Evolutionary conservation across 176 grass and related monocot species (phyloP).

Genomic region (Carex cristatella): DNA sequence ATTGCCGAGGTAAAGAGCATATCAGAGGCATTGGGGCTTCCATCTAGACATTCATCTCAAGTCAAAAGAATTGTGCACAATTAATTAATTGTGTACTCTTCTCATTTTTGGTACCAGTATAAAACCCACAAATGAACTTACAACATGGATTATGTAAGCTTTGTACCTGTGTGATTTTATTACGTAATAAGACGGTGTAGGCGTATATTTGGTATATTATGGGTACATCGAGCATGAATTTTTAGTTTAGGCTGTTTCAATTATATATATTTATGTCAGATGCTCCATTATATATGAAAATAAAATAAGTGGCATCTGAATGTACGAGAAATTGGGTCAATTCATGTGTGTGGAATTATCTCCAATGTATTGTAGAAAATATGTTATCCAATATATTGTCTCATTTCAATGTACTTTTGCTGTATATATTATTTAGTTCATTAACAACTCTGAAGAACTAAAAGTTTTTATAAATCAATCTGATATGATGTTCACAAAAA

Average conservation of each 20-base stretch:
- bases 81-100: background rate
- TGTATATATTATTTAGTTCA: background rate
- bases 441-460: background rate
- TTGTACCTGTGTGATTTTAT: background rate
- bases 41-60: slow-evolving; percentile 23
- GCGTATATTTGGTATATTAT: background rate
- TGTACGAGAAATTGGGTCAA: background rate
- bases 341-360: background rate
- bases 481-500: background rate
- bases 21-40: slow-evolving; percentile 41
- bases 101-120: background rate
- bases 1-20: slow-evolving; percentile 81
- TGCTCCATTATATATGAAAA: background rate
- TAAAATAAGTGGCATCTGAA: background rate
- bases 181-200: background rate
- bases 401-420: background rate
- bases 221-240: background rate
- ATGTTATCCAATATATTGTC: background rate
- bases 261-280: background rate
- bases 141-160: background rate
- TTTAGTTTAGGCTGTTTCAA: background rate
- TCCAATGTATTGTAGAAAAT: background rate
- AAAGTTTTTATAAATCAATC: background rate
- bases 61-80: slow-evolving; percentile 30
- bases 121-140: background rate